phyloP scores from a whole-genome alignment of 106 monocot genomes.

The Triglochin maritima region DNA sequence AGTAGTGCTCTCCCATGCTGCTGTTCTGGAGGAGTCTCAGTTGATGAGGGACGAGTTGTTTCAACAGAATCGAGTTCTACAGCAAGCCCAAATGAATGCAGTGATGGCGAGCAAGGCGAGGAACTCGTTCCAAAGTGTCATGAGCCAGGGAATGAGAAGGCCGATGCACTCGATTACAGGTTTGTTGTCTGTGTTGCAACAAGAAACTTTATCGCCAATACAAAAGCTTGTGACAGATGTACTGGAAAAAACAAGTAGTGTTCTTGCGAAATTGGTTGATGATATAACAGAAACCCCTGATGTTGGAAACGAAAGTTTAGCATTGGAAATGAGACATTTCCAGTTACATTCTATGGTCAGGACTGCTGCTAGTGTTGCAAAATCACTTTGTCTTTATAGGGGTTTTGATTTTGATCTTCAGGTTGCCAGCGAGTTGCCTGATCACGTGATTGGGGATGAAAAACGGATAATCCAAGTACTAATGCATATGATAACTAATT shows the following conservation, averaged over 20 bases:
- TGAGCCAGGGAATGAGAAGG: constrained; percentile 10
- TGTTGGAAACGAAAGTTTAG: constrained; percentile 14
- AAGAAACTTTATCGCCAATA: constrained; percentile 2
- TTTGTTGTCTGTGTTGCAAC: constrained; percentile 8
- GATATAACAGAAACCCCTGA: constrained; percentile 14
- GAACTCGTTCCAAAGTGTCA: constrained; percentile 7
- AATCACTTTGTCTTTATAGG: constrained; percentile 39
- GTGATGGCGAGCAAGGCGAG: constrained; percentile 6
- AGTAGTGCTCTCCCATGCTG: constrained; percentile 35
- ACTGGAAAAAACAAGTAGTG: not conserved
- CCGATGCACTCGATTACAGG: constrained; percentile 2
- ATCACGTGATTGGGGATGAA: constrained; percentile 51
- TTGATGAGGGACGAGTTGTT: constrained; percentile 15
- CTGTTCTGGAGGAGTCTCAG: constrained; percentile 32
- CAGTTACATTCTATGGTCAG: constrained; percentile 39
- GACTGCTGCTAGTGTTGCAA: constrained; percentile 35
- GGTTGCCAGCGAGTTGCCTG: constrained; percentile 25
- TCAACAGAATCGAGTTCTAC: constrained; percentile 11
- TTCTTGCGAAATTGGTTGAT: constrained; percentile 3
- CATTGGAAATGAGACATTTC: constrained; percentile 38
- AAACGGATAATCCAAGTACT: constrained; percentile 49
- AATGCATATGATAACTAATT: constrained; percentile 33
- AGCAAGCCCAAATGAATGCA: not conserved
- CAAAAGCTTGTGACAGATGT: constrained; percentile 9
- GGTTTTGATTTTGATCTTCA: constrained; percentile 40